phyloP scores from a whole-genome alignment of 371 early-diverging fungal species.

The Mucor irregularis region DNA sequence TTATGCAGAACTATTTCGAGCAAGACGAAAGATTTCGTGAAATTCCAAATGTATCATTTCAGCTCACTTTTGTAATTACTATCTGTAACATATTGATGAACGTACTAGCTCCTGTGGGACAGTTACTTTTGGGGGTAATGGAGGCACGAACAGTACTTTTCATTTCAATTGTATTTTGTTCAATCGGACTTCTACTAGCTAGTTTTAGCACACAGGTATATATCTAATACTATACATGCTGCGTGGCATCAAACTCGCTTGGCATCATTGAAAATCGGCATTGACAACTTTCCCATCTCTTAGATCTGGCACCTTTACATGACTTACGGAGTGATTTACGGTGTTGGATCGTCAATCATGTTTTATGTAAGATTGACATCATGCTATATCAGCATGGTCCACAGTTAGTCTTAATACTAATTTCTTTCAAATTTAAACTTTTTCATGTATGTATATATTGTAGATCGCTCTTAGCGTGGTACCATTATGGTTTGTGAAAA shows the following conservation, averaged over 20 bases:
- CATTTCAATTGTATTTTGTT: slow-evolving; percentile 22
- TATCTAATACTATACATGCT: no score
- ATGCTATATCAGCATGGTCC: no score
- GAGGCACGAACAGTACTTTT: slow-evolving; percentile 24
- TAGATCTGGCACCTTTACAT: slow-evolving; percentile 41
- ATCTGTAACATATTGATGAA: slow-evolving; percentile 33
- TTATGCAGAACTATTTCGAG: slow-evolving; percentile 32
- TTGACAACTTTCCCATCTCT: no score
- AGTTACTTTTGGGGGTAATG: slow-evolving; percentile 22
- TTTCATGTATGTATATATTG: not conserved
- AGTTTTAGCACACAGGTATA: slow-evolving; percentile 35
- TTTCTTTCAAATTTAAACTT: not conserved
- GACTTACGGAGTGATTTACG: slow-evolving; percentile 35
- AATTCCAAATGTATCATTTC: slow-evolving; percentile 6
- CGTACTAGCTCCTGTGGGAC: slow-evolving; percentile 27
- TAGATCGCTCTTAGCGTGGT: slow-evolving; percentile 27
- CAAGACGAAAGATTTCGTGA: slow-evolving; percentile 3
- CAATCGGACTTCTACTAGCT: slow-evolving; percentile 30
- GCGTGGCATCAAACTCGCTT: no score
- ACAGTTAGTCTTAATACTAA: no score
- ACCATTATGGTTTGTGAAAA: slow-evolving; percentile 68
- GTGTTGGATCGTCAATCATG: slow-evolving; percentile 49
- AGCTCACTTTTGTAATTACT: slow-evolving; percentile 38
- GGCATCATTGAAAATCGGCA: not conserved
- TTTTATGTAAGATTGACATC: slow-evolving; percentile 27